A percentile compares a stretch with the other conserved stretches of the same genome.
Conservation (phyloP, 345 rosid species). For the Clarkia xantiana region DNA sequence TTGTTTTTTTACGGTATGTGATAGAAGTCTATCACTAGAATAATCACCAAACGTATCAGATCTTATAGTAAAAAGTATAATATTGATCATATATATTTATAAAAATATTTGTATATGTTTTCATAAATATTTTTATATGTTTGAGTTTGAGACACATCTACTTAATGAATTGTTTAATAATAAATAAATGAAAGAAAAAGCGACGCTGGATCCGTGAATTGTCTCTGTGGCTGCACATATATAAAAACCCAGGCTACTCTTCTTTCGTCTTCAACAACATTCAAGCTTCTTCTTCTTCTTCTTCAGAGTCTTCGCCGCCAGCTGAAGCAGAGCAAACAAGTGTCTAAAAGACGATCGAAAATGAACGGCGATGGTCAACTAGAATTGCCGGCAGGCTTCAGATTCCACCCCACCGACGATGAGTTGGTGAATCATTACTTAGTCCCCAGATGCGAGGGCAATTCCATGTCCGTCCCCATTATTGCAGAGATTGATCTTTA, state of each 20-base stretch:
- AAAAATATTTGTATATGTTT: too few species aligned
- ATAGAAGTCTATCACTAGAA: too few species aligned
- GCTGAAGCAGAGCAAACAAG: neutral
- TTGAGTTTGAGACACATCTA: too few species aligned
- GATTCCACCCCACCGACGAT: slow-evolving; percentile 95
- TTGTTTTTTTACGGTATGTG: too few species aligned
- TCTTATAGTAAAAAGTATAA: too few species aligned
- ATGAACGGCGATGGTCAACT: slow-evolving; percentile 16
- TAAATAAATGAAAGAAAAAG: too few species aligned
- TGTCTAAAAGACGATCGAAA: neutral
- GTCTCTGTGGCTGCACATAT: neutral
- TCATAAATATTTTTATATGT: too few species aligned
- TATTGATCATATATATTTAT: too few species aligned
- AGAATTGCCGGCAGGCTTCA: slow-evolving; percentile 73
- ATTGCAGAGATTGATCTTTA: slow-evolving; percentile 83
- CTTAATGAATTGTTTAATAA: too few species aligned
- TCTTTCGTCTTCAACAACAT: neutral
- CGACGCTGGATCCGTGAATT: too few species aligned
- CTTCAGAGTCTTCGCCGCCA: neutral
- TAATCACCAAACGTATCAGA: too few species aligned
- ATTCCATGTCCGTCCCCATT: slow-evolving; percentile 47
- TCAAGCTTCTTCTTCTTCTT: neutral
- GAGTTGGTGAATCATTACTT: slow-evolving; percentile 74
- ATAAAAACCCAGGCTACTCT: neutral
- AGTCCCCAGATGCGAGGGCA: slow-evolving; percentile 45